Conservation (phyloP, 768 basidiomycete genomes). For the Suillus subluteus region DNA sequence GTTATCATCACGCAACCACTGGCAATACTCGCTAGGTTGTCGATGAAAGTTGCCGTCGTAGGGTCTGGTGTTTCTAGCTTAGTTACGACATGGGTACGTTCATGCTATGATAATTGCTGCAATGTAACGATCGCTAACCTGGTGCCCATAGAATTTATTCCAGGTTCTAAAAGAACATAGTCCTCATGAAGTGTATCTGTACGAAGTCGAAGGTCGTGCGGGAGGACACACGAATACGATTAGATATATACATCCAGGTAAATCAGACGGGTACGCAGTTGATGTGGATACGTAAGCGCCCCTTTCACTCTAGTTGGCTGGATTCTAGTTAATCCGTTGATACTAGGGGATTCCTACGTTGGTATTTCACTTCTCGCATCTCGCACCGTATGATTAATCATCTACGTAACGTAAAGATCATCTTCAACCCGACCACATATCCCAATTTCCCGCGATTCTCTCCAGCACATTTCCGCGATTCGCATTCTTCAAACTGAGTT, state of each 20-base stretch:
- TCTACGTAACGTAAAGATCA: too few species aligned
- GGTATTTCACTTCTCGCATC: background rate
- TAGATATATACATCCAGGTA: constrained; percentile 36
- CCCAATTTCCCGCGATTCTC: too few species aligned
- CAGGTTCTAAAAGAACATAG: constrained; percentile 75
- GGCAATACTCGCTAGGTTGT: background rate
- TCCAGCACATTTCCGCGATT: too few species aligned
- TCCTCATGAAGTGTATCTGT: constrained; percentile 75
- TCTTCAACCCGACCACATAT: too few species aligned
- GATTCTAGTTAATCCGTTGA: background rate
- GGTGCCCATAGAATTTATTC: background rate
- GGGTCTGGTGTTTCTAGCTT: constrained; percentile 57
- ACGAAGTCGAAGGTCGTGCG: constrained; percentile 65
- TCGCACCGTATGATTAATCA: too few species aligned
- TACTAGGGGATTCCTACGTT: constrained; percentile 46
- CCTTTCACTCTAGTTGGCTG: background rate
- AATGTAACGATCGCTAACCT: background rate
- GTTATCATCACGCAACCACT: background rate
- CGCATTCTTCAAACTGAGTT: too few species aligned
- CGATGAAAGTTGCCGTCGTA: constrained; percentile 57
- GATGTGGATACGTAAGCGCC: constrained; percentile 71
- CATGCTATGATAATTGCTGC: constrained; percentile 19
- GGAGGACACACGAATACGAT: constrained; percentile 85
- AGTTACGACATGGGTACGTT: constrained; percentile 67
- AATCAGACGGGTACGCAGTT: constrained; percentile 37